Evolutionary conservation across 495 filamentous ascomycete genomes (phyloP).

Genomic region (Trypethelium eluteriae): DNA sequence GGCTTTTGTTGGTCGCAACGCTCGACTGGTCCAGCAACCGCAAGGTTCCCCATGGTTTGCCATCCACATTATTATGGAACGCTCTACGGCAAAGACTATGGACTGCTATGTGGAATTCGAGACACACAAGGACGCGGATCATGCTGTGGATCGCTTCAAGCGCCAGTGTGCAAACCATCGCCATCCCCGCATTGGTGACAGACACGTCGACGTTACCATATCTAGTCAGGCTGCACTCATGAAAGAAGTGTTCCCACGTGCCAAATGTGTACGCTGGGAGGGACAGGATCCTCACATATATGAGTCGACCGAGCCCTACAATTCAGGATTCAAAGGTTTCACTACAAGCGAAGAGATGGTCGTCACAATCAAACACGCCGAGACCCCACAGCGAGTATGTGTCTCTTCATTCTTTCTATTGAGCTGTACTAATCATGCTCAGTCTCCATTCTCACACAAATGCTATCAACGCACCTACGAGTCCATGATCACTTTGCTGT

Average conservation of each 20-base stretch:
- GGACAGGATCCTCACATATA: constrained; percentile 39
- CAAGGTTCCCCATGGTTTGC: constrained; percentile 43
- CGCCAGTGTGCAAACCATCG: constrained; percentile 37
- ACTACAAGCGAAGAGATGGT: constrained; percentile 64
- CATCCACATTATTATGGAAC: constrained; percentile 80
- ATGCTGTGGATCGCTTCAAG: constrained; percentile 44
- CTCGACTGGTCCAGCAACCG: constrained; percentile 48
- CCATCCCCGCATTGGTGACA: constrained; percentile 52
- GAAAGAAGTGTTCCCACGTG: constrained; percentile 59
- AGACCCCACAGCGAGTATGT: constrained; percentile 60
- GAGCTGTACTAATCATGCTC: constrained; percentile 9
- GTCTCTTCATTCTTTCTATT: constrained; percentile 6
- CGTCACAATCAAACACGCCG: constrained; percentile 57
- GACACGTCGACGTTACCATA: constrained; percentile 55
- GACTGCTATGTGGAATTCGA: constrained; percentile 67
- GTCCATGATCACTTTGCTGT: constrained; percentile 63
- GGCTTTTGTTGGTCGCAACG: constrained; percentile 62
- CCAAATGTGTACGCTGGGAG: constrained; percentile 57
- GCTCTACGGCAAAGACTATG: constrained; percentile 66
- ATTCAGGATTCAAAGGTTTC: constrained; percentile 61
- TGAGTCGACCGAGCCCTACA: constrained; percentile 43
- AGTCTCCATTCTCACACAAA: constrained; percentile 58
- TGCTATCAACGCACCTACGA: constrained; percentile 69
- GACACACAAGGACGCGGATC: constrained; percentile 46
- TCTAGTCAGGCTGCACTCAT: constrained; percentile 55